Evolutionary conservation across 306 rosid genomes (phyloP).

Genomic region (Vigna angularis): DNA sequence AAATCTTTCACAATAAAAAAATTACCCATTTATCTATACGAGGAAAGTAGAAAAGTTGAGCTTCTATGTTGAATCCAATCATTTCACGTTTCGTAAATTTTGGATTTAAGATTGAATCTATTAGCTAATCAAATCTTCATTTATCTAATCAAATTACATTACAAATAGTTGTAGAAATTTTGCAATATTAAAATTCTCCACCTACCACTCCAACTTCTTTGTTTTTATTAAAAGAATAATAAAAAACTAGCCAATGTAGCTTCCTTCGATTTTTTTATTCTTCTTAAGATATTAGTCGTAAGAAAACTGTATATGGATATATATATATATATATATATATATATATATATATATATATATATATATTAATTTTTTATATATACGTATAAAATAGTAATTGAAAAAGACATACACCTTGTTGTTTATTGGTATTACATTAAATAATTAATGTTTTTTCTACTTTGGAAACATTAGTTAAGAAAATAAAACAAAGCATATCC

Average conservation of each 20-base stretch:
- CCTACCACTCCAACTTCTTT: not conserved
- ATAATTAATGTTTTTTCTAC: not conserved
- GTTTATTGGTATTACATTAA: not conserved
- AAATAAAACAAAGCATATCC: not conserved
- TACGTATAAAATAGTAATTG: not conserved
- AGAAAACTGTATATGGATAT: not conserved
- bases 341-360: not conserved
- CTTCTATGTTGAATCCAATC: not conserved
- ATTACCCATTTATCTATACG: not conserved
- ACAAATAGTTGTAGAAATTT: not conserved
- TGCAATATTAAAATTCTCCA: not conserved
- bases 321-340: not conserved
- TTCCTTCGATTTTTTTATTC: not conserved
- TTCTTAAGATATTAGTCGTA: not conserved
- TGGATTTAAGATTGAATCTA: not conserved
- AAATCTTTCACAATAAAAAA: not conserved
- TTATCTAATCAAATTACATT: not conserved
- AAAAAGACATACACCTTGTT: not conserved
- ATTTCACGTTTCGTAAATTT: no score
- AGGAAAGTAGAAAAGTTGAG: not conserved
- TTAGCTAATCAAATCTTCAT: not conserved
- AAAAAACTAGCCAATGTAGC: not conserved
- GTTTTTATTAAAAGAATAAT: not conserved
- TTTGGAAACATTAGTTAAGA: not conserved
- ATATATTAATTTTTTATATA: not conserved